Evolutionary conservation across 371 early-diverging fungal species (phyloP), one percentile per base, ranked within the genome.

Genomic region (Entomophthora muscae): DNA sequence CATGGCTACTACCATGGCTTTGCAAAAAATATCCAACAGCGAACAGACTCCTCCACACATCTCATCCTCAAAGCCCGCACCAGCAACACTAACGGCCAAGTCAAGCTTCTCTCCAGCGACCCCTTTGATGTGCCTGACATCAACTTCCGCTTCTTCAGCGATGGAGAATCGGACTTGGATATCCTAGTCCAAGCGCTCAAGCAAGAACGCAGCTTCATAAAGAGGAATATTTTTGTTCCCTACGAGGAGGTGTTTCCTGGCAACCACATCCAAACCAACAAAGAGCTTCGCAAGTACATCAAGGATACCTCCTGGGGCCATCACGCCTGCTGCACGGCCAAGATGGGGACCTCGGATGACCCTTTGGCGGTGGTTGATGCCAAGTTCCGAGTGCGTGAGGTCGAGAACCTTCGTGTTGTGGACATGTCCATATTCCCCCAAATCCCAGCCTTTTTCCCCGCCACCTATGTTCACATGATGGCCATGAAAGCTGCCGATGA

Each of bases 341-440:
- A n/a, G n/a, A n/a, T n/a, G n/a, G n/a, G n/a, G n/a, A n/a, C n/a
- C n/a, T n/a, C n/a, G n/a, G 55, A 61, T 12, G 67, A 73, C 30
- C 67, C 69, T 0, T 3, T 63, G 55, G 73, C 71, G 2, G 73
- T 73, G 0, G 75, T 72, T 12, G 73, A 73, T 53, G 42, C 70
- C 1, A 64, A 67, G 0, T 52, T 73, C 53, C 69, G 65, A 32
- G 71, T 73, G 21, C 63, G 71, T 53, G 73, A 71, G 1, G 66
- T 71, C 32, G 66, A 70, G 7, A 56, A 61, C 21, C 58, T 73
- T 75, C 76, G n/a, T n/a, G n/a, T n/a, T n/a, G n/a, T n/a, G n/a
- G n/a, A n/a, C n/a, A n/a, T n/a, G n/a, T n/a, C n/a, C 12, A 65
- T 75, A 52, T 75, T 77, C 60, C 79, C 79, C 29, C 67, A 70